Evolutionary conservation across 2,329 filamentous ascomycete species (phyloP).

Genomic region (Dissoconium aciculare): DNA sequence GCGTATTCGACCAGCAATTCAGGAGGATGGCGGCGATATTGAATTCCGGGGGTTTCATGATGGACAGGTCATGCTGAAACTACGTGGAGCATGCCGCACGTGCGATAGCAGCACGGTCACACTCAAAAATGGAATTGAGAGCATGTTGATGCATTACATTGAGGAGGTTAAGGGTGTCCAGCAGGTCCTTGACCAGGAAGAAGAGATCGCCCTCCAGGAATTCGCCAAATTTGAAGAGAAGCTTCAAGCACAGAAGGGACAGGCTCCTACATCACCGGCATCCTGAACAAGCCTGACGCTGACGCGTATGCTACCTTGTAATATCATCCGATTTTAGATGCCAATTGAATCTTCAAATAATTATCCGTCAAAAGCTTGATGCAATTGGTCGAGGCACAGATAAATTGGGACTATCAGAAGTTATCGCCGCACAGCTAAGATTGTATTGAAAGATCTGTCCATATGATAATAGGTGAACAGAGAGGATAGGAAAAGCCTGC

Average conservation of each 20-base stretch:
- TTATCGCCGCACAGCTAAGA: too few species aligned
- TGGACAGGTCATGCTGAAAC: constrained; percentile 55
- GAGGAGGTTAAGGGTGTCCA: constrained; percentile 89
- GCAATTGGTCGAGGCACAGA: too few species aligned
- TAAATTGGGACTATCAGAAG: too few species aligned
- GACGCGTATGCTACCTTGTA: neutral
- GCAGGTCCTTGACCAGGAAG: constrained; percentile 81
- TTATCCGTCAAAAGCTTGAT: too few species aligned
- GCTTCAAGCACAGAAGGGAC: constrained; percentile 44
- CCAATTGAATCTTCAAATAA: too few species aligned
- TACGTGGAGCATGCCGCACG: constrained; percentile 83
- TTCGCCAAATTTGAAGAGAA: constrained; percentile 95
- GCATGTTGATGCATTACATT: constrained; percentile 83
- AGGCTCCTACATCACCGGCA: too few species aligned
- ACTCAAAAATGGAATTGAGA: constrained; percentile 93
- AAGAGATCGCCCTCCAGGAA: constrained; percentile 71
- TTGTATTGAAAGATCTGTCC: too few species aligned
- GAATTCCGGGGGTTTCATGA: constrained; percentile 83
- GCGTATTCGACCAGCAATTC: constrained; percentile 83
- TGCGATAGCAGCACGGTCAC: constrained; percentile 96
- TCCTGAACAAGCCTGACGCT: too few species aligned
- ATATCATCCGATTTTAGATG: too few species aligned
- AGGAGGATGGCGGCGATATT: constrained; percentile 95
- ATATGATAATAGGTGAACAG: too few species aligned
- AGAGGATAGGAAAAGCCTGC: too few species aligned